Evolutionary conservation across 768 basidiomycete species (phyloP).

Genomic region (Suillus subaureus): DNA sequence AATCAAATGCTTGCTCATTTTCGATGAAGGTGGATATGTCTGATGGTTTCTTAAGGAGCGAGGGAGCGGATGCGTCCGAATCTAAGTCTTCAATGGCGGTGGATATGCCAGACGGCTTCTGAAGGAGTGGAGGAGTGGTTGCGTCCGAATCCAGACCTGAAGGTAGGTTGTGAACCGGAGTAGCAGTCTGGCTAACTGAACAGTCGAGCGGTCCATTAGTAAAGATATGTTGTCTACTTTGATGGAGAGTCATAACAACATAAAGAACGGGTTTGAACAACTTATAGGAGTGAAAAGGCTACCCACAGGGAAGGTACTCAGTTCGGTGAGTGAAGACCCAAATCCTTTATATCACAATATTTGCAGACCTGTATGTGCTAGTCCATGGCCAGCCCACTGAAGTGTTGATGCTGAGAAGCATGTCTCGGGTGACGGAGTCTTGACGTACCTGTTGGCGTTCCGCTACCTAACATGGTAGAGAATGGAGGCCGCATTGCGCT

Average conservation of each 20-base stretch:
- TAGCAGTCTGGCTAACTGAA: neutral
- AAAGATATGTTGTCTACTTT: neutral
- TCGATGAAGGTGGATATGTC: neutral
- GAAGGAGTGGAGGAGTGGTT: neutral
- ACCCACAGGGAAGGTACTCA: neutral
- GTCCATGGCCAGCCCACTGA: neutral
- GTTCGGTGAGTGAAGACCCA: neutral
- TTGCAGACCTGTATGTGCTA: neutral
- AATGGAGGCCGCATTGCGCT: neutral
- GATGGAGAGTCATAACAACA: neutral
- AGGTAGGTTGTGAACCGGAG: neutral
- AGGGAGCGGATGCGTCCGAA: neutral
- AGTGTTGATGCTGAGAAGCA: neutral
- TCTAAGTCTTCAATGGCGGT: too few relatives aligned
- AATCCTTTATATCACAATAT: neutral
- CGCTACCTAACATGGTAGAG: neutral
- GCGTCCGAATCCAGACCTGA: neutral
- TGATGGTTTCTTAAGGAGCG: neutral
- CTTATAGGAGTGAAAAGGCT: neutral
- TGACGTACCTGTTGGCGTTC: neutral
- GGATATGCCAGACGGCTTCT: too few relatives aligned
- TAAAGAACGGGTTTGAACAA: neutral
- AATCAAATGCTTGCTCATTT: constrained; percentile 23
- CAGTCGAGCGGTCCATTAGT: neutral
- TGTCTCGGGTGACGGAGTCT: neutral